Evolutionary conservation across 106 monocot species (phyloP).

Genomic region (Dendrobium huoshanense): DNA sequence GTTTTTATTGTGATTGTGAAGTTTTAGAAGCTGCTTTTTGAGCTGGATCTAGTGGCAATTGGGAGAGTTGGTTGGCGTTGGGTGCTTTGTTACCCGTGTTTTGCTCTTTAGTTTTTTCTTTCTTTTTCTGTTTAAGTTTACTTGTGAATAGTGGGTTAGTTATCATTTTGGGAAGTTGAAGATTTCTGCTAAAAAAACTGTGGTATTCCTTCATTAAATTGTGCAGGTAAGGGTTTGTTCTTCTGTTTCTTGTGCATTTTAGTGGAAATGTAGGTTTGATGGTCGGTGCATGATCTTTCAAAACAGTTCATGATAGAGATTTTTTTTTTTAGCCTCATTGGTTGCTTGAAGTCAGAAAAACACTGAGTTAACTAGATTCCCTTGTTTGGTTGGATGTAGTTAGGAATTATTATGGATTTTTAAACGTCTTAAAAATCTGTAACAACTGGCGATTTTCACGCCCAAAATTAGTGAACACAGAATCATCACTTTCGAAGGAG

Average conservation of each 20-base stretch:
- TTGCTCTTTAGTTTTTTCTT: not conserved
- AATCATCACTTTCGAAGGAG: too few species aligned
- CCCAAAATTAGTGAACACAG: too few species aligned
- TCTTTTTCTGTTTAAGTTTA: not conserved
- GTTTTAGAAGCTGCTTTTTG: not conserved
- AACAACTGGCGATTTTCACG: too few species aligned
- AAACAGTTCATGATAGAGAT: not conserved
- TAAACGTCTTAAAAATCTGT: too few species aligned
- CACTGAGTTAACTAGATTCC: too few species aligned
- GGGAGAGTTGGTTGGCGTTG: not conserved
- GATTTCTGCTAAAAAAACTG: not conserved
- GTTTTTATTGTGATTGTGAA: not conserved
- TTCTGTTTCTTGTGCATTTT: not conserved
- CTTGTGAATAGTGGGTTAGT: not conserved
- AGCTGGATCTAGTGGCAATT: not conserved
- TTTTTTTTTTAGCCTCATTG: not conserved
- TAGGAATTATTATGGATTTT: too few species aligned
- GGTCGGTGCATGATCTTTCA: not conserved
- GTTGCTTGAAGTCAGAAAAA: too few species aligned
- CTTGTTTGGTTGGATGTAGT: too few species aligned
- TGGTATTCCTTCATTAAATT: not conserved
- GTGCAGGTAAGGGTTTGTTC: not conserved
- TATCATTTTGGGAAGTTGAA: not conserved
- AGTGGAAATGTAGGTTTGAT: not conserved
- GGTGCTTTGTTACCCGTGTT: not conserved